phyloP scores from a whole-genome alignment of 345 rosid species.

The Rhodomyrtus tomentosa region DNA sequence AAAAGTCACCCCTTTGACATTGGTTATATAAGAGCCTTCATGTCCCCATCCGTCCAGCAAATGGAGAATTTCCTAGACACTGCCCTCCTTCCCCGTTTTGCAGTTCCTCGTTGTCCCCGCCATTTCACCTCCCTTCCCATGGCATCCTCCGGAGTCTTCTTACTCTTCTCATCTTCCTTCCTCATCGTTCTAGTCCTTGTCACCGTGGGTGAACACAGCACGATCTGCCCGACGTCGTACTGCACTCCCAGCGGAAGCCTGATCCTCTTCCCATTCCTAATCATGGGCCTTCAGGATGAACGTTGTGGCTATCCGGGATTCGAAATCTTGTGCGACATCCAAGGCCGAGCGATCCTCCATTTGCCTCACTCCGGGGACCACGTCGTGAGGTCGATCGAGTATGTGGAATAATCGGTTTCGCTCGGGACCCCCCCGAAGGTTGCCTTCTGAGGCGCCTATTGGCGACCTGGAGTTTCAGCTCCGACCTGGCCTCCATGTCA shows the following conservation, averaged over 20 bases:
- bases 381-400: background rate
- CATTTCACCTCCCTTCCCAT: no score
- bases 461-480: background rate
- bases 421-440: background rate
- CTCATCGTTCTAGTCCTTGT: no score
- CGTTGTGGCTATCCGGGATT: background rate
- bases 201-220: no score
- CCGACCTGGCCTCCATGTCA: no score
- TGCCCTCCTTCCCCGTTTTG: no score
- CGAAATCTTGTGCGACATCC: background rate
- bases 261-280: background rate
- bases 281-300: background rate
- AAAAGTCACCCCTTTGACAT: no score
- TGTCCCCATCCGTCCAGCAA: no score
- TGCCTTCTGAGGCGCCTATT: background rate
- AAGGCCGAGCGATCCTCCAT: background rate
- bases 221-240: background rate
- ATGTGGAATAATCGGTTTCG: background rate
- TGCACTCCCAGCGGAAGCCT: background rate
- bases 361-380: background rate
- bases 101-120: no score
- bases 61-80: no score
- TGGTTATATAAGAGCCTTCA: no score
- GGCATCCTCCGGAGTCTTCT: no score
- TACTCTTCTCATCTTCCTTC: no score